Evolutionary conservation across 2,329 filamentous ascomycete genomes (phyloP), one percentile per base, ranked within the genome.

Genomic region (Metarhizium sp.): DNA sequence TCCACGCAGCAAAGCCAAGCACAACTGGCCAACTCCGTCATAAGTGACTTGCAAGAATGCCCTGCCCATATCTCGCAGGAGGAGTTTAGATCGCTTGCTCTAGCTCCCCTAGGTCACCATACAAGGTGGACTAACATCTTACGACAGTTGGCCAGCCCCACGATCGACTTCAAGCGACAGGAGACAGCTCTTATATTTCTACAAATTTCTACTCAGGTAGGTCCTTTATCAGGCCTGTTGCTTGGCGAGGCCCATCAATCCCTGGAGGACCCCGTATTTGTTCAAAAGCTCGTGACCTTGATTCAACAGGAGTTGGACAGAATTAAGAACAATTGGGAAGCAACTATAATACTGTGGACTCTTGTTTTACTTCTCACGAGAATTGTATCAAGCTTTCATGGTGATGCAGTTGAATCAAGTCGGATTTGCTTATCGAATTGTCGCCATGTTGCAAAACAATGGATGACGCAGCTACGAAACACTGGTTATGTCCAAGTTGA

Each of bases 71-170:
- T 86, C 46, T 71, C 75, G 0, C 56, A 81, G 0, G 74, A 77
- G 1, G 81, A 87, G 54, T 85, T 75, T 61, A 76, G 78, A 54
- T 69, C 74, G 0, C 73, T 85, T n/a, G 70, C 72, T 0, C 62
- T 73, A 0, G 59, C 86, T 2, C 72, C 77, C 0, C 62, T 76
- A 1, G 81, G 81, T 0, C 56, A 71, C 18, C 61, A 65, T 1
- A 65, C 83, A 8, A 78, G 81, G 52, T 86, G 81, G 77, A 61
- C 70, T 8, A 85, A 84, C 53, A 75, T 86, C 3, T 62, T 82
- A 0, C 61, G 71, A 1, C 76, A 84, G 60, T 64, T 86, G 3
- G 64, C 67, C 0, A 67, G 70, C 1, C 74, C 77, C 0, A 69
- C 69, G 1, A 53, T 86, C 0, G 75, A 81, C 48, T 76, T 82